Percentiles rank a stretch among this genome's conserved stretches.
Conservation (phyloP, 1,284 basidiomycete genomes). For the Tilletia walkeri region DNA sequence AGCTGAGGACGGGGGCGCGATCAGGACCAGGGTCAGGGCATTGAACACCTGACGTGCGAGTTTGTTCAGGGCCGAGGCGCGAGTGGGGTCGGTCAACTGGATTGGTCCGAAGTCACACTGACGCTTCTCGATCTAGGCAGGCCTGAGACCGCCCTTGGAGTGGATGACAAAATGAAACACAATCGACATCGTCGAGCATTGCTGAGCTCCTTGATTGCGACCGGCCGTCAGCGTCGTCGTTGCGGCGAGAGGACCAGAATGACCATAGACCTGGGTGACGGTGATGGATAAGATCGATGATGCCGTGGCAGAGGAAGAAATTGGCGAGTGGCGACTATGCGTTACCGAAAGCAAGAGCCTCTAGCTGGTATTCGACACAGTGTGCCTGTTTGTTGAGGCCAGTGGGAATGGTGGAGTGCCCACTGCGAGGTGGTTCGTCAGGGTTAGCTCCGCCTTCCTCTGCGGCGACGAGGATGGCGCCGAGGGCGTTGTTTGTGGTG, state of each 20-base stretch:
- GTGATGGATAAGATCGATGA: background rate
- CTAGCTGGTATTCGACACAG: background rate
- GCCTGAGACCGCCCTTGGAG: constrained; percentile 31
- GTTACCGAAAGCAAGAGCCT: constrained; percentile 18
- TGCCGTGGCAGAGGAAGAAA: background rate
- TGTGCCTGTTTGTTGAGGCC: background rate
- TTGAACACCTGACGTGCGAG: constrained; percentile 48
- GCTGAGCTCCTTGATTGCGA: background rate
- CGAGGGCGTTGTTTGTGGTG: background rate
- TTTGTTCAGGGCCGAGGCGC: constrained; percentile 39
- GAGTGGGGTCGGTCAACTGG: constrained; percentile 38
- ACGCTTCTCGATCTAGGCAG: constrained; percentile 30
- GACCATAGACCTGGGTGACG: constrained; percentile 18
- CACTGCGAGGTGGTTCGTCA: constrained; percentile 44
- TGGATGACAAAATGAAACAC: constrained; percentile 33
- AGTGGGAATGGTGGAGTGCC: constrained; percentile 28
- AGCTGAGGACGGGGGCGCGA: constrained; percentile 29
- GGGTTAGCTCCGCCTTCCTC: constrained; percentile 16
- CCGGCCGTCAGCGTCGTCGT: background rate
- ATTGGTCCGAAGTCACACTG: constrained; percentile 36
- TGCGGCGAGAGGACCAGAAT: background rate
- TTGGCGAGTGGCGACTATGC: background rate
- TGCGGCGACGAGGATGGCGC: background rate
- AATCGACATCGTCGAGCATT: constrained; percentile 30
- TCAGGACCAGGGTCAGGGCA: constrained; percentile 41